Percentiles rank a stretch among this genome's conserved stretches.
phyloP scores from a whole-genome alignment of 192 early-diverging fungal genomes.

The Coemansia erecta region DNA sequence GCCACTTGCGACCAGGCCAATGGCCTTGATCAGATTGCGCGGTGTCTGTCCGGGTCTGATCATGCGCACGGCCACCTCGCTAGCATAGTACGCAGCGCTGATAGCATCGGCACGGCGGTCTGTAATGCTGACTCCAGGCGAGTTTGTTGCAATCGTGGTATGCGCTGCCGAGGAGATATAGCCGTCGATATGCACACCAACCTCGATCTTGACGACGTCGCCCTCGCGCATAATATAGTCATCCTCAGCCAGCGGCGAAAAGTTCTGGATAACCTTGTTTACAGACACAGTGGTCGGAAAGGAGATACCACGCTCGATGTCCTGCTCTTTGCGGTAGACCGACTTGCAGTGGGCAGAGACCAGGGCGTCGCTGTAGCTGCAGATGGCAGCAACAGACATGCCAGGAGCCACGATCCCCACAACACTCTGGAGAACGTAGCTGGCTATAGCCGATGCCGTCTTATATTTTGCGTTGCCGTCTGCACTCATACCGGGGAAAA shows the following conservation, averaged over 20 bases:
- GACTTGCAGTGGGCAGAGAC: constrained; percentile 58
- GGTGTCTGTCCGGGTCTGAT: constrained; percentile 69
- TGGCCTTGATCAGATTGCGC: constrained; percentile 60
- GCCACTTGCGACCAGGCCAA: constrained; percentile 53
- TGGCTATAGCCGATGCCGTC: constrained; percentile 35
- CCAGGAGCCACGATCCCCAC: constrained; percentile 57
- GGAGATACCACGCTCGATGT: constrained; percentile 70
- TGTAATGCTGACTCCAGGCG: constrained; percentile 59
- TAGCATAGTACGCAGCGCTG: constrained; percentile 76
- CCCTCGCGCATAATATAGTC: constrained; percentile 65
- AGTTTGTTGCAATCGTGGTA: constrained; percentile 70
- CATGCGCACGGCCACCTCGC: constrained; percentile 79
- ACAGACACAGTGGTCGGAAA: constrained; percentile 83
- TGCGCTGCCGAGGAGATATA: constrained; percentile 82
- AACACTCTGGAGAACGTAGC: constrained; percentile 56
- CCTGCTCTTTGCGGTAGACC: constrained; percentile 59
- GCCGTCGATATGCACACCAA: constrained; percentile 91
- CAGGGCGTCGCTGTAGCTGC: constrained; percentile 66
- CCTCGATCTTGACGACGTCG: constrained; percentile 89
- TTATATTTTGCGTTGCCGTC: constrained; percentile 5
- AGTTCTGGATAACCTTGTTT: constrained; percentile 77
- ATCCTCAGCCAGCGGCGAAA: constrained; percentile 65
- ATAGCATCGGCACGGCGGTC: constrained; percentile 76
- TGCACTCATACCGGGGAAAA: constrained; percentile 7
- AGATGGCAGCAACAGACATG: constrained; percentile 62